These are phyloP conservation scores for Solanum chiquidenum DNA, from an alignment of 257 asterid species.

Conservation along the genomic window DNA sequence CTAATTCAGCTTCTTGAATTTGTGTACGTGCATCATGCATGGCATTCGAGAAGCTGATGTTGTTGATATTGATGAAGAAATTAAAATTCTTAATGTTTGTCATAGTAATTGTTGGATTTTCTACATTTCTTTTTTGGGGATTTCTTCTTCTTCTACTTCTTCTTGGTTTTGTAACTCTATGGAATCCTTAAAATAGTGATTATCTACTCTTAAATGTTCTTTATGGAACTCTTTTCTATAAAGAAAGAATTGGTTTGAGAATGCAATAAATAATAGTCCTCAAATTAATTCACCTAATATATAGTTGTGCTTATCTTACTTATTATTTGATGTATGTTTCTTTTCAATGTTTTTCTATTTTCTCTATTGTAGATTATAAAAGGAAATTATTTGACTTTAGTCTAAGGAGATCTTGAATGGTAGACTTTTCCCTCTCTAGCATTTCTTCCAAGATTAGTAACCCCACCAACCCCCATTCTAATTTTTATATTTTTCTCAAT, in stretches of 20 bases:
- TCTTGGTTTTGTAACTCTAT: background rate
- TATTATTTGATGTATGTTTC: background rate
- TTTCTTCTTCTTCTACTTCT: background rate
- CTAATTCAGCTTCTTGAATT: background rate
- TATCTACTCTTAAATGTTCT: background rate
- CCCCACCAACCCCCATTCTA: background rate
- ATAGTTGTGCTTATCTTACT: background rate
- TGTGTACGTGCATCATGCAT: background rate
- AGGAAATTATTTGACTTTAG: background rate
- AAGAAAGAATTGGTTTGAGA: background rate
- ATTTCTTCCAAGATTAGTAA: background rate
- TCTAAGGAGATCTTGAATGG: background rate
- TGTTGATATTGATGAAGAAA: too few species aligned
- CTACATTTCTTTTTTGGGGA: background rate
- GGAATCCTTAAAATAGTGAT: background rate
- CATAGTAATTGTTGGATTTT: background rate
- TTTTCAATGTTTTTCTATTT: background rate
- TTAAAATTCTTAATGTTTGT: background rate
- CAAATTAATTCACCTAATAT: background rate
- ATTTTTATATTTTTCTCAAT: background rate
- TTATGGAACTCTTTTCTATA: background rate
- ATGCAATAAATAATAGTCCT: background rate
- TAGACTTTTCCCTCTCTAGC: background rate
- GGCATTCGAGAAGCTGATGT: background rate
- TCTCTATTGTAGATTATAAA: background rate